Evolutionary conservation across 2,329 filamentous ascomycete genomes (phyloP).

Genomic region (Pseudogymnoascus destructans): DNA sequence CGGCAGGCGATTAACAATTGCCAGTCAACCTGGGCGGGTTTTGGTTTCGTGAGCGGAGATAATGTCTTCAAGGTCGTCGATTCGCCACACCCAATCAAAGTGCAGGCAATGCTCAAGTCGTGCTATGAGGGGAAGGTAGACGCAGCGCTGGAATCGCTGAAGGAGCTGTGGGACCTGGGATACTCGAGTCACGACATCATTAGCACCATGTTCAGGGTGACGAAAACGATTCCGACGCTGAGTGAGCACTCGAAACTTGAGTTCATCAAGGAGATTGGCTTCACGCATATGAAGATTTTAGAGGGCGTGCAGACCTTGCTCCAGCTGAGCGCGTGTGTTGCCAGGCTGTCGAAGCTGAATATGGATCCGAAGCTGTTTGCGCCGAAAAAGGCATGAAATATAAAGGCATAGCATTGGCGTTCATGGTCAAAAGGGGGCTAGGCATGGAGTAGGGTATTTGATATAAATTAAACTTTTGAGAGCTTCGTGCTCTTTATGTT

Average conservation of each 20-base stretch:
- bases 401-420: slow-evolving; percentile 24
- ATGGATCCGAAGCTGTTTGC: slow-evolving; percentile 80
- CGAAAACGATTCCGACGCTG: slow-evolving; percentile 83
- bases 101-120: slow-evolving; percentile 96
- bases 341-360: slow-evolving; percentile 84
- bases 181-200: slow-evolving; percentile 99
- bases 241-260: slow-evolving; percentile 93
- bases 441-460: background rate
- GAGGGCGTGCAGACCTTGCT: slow-evolving; percentile 92
- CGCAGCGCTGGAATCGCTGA: slow-evolving; percentile 68
- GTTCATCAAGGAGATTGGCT: slow-evolving; percentile 97
- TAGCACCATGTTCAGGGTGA: slow-evolving; percentile 97
- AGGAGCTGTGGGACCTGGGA: slow-evolving; percentile 85
- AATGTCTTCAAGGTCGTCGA: slow-evolving; percentile 98
- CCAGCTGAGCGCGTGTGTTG: slow-evolving; percentile 85
- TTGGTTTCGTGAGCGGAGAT: slow-evolving; percentile 92
- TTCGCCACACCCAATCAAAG: slow-evolving; percentile 92
- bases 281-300: slow-evolving; percentile 98
- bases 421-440: background rate
- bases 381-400: slow-evolving; percentile 12
- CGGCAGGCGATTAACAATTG: slow-evolving; percentile 97
- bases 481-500: slow-evolving; percentile 13
- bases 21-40: slow-evolving; percentile 84
- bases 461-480: slow-evolving; percentile 8
- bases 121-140: slow-evolving; percentile 90